Evolutionary conservation across 176 grass and related monocot species (phyloP), one percentile per base, ranked within the genome.

Genomic region (Aegilops tauschii): DNA sequence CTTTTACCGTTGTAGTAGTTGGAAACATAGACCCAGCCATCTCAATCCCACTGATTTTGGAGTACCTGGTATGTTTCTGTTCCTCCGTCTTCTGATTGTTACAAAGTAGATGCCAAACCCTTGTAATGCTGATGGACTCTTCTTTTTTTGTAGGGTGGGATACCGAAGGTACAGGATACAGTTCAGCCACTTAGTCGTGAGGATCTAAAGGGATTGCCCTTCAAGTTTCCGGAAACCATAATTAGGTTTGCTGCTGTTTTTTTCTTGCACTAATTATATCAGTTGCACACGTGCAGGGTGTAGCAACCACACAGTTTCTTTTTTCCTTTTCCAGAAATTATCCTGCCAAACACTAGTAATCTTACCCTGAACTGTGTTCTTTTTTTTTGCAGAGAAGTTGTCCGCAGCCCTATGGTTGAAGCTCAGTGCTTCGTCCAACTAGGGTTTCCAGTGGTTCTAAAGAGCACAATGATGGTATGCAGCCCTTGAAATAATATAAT

Each of bases 381-480:
- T 70, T 85, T 32, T 70, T 85, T 32, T 84, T 88, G 83, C 92
- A 99, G 97, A 87, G 97, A 99, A 88, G 80, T 96, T 91, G 97
- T 99, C 20, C 83, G 73, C 78, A 96, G 97, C 68, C 92, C 97
- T 91, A 99, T 99, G 97, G 97, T 99, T 85, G 97, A 99, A 90
- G 97, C 97, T 77, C 97, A 99, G 54, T 99, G 97, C 87, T 99
- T 93, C 65, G 97, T 99, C 61, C 97, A 99, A 83, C 84, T 99
- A 76, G 92, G 92, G 67, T 99, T 99, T 86, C 97, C 94, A 77
- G 94, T 99, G 16, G 75, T 89, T 68, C 72, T 99, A 47, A 99
- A 96, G 77, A 99, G 85, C 83, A 84, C 67, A 80, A 87, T 86
- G 83, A 96, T 99, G 97, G 97, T 99, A 86, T 62, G 81, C 88